Base-by-base conservation (phyloP, 768 basidiomycete genomes). In the Xanthoconium purpureum region DNA sequence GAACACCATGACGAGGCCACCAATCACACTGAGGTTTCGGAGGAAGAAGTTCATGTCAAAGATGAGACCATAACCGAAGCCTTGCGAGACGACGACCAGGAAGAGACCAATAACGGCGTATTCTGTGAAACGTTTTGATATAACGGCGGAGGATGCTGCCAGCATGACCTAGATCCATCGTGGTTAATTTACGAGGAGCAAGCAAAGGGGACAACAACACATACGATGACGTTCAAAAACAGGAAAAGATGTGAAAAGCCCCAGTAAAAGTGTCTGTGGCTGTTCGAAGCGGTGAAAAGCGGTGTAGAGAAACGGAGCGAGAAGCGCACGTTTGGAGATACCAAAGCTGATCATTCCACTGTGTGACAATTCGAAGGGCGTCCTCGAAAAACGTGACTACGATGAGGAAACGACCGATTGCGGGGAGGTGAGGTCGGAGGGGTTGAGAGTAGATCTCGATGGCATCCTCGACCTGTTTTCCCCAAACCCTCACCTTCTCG, bases 41-140 rank as follows among this genome's bases (percentile, higher is more conserved):
- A 98, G 88, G 93, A 99, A 99, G 83, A 99, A 99, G 77, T 91
- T 98, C 72, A 98, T 82, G 80, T 98, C 97, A 74, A 99, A 99
- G 68, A 99, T 96, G 71, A 99, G 90, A 35, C 97, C 97, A 68
- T 99, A 99, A 63, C 97, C 97, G 64, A 99, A 90, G 44, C 96
- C 96, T 75, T 99, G 97, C 44, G 94, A 84, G 64, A 98, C 75
- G 54, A 99, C 95, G 48, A 98, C 97, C 48, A 78, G 80, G 52
- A 98, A 81, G 45, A 99, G 88, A 63, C 94, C 94, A 45, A 85
- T 85, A 61, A 96, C 91, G 14, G 95, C 88, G 69, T 84, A 87
- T 77, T 96, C 94, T 1, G 93, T 89, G 75, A 88, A 83, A 52
- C 85, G 84, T 73, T 94, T 95, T 57, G 83, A 77, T 67, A 99